Conservation (phyloP, 495 filamentous ascomycete species). For the Penicillium robsamsonii region DNA sequence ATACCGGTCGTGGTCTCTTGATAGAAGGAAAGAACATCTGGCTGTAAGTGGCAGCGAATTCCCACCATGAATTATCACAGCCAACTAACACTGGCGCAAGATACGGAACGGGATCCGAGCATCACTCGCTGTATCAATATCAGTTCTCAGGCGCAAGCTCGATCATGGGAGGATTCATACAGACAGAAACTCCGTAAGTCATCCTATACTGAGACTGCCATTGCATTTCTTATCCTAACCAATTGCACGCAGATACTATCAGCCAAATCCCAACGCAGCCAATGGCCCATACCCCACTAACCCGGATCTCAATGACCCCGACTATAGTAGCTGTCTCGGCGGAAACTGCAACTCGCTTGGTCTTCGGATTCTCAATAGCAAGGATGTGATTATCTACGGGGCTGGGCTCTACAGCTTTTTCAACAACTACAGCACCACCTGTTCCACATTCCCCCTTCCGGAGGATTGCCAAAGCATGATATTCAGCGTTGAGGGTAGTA, state of each 20-base stretch:
- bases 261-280: conserved; percentile 61
- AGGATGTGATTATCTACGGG: conserved; percentile 62
- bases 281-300: conserved; percentile 52
- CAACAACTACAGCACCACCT: conserved; percentile 52
- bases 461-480: conserved; percentile 61
- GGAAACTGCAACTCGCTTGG: conserved; percentile 64
- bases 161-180: conserved; percentile 72
- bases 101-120: conserved; percentile 72
- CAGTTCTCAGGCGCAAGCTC: conserved; percentile 68
- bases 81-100: conserved; percentile 25
- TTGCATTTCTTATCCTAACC: neutral
- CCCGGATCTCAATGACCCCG: conserved; percentile 54
- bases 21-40: conserved; percentile 58
- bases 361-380: conserved; percentile 59
- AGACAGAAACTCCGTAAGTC: conserved; percentile 71
- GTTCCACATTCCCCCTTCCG: conserved; percentile 45
- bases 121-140: conserved; percentile 79
- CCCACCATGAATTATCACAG: neutral
- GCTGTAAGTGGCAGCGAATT: conserved; percentile 42
- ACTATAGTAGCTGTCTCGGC: conserved; percentile 51
- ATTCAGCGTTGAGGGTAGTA: conserved; percentile 52
- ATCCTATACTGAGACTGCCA: neutral
- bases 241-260: conserved; percentile 47
- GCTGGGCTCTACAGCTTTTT: conserved; percentile 78
- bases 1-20: conserved; percentile 64